These are phyloP conservation scores for Penicillium sp. DNA, from an alignment of 2,329 filamentous ascomycete species.

Conservation along the genomic window DNA sequence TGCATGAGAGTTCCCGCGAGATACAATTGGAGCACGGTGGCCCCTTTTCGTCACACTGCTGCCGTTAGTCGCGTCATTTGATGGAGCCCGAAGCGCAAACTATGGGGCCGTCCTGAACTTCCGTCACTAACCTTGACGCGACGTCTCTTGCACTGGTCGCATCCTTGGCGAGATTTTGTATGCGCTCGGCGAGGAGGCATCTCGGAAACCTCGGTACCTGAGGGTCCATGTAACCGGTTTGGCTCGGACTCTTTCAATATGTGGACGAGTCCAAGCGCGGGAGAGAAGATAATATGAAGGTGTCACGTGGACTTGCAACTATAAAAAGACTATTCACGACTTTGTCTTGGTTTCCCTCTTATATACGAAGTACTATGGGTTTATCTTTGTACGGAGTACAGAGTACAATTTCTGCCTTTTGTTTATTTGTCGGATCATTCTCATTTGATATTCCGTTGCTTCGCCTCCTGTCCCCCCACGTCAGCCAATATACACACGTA, in stretches of 20 bases:
- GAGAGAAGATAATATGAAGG: not conserved
- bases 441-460: not conserved
- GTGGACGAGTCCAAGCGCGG: constrained; percentile 7
- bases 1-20: constrained; percentile 37
- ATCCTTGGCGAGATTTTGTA: constrained; percentile 46
- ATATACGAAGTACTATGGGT: not conserved
- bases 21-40: constrained; percentile 43
- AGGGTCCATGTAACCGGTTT: constrained; percentile 8
- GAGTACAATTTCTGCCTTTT: not conserved
- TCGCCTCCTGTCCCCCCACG: not conserved
- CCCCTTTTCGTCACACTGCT: constrained; percentile 42
- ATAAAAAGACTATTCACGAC: not conserved
- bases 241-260: constrained; percentile 1
- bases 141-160: constrained; percentile 43
- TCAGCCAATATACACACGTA: not conserved
- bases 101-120: not conserved
- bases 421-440: not conserved
- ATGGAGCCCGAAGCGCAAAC: not conserved
- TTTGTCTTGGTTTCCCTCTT: not conserved
- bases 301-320: constrained; percentile 7
- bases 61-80: constrained; percentile 15
- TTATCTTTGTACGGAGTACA: not conserved
- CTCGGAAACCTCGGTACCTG: constrained; percentile 4
- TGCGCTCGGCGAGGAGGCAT: constrained; percentile 44
- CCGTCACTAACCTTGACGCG: constrained; percentile 40